Evolutionary conservation across 352 stramenopile species (phyloP).

Genomic region (Aphanomyces astaci): DNA sequence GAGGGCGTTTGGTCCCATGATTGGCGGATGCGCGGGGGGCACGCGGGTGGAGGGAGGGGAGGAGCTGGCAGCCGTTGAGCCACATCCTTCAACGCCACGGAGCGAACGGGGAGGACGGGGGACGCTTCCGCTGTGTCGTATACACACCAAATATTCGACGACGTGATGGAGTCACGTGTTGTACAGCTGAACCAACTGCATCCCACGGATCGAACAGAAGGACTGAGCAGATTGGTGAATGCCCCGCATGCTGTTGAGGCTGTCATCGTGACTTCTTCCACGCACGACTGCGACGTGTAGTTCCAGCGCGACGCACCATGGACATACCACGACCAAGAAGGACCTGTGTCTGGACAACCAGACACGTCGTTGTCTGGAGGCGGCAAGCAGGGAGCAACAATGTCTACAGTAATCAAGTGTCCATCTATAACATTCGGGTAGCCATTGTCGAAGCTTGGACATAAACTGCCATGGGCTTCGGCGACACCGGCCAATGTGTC

Average conservation of each 20-base stretch:
- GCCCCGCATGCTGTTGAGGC: background rate
- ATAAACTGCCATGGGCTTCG: background rate
- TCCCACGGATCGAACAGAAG: background rate
- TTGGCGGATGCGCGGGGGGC: slow-evolving; percentile 50
- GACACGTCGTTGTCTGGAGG: too few species aligned
- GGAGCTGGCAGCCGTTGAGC: background rate
- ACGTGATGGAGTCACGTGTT: too few species aligned
- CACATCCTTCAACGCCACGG: background rate
- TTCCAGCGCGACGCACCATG: background rate
- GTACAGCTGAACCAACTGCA: background rate
- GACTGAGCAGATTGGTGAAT: background rate
- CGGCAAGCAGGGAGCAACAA: too few species aligned
- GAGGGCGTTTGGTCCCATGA: slow-evolving; percentile 57
- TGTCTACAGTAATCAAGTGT: too few species aligned
- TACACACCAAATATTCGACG: background rate
- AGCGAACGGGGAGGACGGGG: background rate
- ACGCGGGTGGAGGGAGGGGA: background rate
- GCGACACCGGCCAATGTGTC: background rate
- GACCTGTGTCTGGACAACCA: background rate
- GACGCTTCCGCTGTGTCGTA: background rate
- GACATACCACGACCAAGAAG: background rate
- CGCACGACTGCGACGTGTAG: background rate
- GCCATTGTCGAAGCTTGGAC: background rate
- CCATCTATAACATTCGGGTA: too few species aligned
- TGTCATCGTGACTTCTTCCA: too few species aligned